Evolutionary conservation across 1,284 basidiomycete genomes (phyloP), one percentile per base, ranked within the genome.

Genomic region (Stygiomarasmius scandens): DNA sequence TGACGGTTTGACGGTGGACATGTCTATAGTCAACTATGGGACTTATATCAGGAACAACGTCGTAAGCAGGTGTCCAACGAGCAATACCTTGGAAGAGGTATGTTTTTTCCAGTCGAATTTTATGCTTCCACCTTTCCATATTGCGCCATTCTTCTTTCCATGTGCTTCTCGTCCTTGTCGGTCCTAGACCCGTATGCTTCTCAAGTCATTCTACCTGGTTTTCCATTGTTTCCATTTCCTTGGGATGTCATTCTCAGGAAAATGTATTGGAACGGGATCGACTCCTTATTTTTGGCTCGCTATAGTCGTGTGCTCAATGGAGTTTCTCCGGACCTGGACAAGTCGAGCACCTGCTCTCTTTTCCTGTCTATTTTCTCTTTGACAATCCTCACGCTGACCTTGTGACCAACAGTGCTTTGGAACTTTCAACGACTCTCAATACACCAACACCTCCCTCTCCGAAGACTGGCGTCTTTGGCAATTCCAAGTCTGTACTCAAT

Each of bases 401-500:
- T 12, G 14, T 43, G 19, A 12, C 24, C 22, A 43, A 19, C 54
- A 94, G 86, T 98, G 96, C 72, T 97, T 97, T 67, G 93, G 93
- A 16, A 90, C 92, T 0, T 84, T 81, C 58, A 76, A 96, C 63
- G 89, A 89, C 63, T 66, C 76, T 1, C 78, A 84, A 63, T 96
- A 86, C 73, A 80, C 81, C 60, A 77, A 80, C 12, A 83, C 81
- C 0, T 82, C 80, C 12, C 73, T 93, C 6, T 76, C 84, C 58
- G 82, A 92, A 69, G 81, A 79, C 0, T 96, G 93, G 93, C 81
- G 94, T 45, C 77, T 91, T 11, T 98, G 96, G 96, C 70, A 81
- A 1, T 98, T 95, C 82, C 95, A 97, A 72, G 86, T 89, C 58
- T 97, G 94, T 75, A 95, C 91, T 0, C 86, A 96, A 67, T 98